Evolutionary conservation across 139 green algal species (phyloP).

Genomic region (Mesostigma viride): DNA sequence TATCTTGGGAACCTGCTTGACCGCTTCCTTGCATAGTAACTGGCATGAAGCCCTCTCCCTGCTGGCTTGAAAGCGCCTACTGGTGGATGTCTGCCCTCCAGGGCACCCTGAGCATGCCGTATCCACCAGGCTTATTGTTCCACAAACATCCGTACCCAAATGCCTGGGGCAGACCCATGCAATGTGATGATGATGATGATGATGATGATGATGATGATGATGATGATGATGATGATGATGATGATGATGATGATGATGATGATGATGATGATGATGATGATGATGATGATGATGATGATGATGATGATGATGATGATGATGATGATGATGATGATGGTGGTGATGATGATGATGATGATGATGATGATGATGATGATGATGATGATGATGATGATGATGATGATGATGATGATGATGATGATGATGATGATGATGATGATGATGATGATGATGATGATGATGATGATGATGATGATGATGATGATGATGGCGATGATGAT

Average conservation of each 20-base stretch:
- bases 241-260: conserved; percentile 6
- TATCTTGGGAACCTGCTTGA: too few species aligned
- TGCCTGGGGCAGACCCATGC: background rate
- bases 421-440: conserved; percentile 1
- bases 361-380: conserved; percentile 4
- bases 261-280: conserved; percentile 4
- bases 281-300: conserved; percentile 6
- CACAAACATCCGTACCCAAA: too few species aligned
- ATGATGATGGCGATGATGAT: conserved; percentile 6
- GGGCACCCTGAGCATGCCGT: too few species aligned
- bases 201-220: conserved; percentile 7
- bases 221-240: conserved; percentile 3
- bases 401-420: conserved; percentile 7
- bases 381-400: background rate
- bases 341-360: conserved; percentile 1
- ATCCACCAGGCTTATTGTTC: too few species aligned
- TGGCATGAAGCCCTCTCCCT: too few species aligned
- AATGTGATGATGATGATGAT: too few species aligned
- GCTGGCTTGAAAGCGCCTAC: too few species aligned
- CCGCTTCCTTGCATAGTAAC: too few species aligned
- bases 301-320: conserved; percentile 7
- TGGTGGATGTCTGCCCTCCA: too few species aligned
- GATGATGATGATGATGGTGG: conserved; percentile 1
- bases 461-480: conserved; percentile 1
- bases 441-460: too few species aligned